These are phyloP conservation scores for Kazachstania bromeliacearum DNA, from an alignment of 805 yeast genomes.

Conservation along the genomic window DNA sequence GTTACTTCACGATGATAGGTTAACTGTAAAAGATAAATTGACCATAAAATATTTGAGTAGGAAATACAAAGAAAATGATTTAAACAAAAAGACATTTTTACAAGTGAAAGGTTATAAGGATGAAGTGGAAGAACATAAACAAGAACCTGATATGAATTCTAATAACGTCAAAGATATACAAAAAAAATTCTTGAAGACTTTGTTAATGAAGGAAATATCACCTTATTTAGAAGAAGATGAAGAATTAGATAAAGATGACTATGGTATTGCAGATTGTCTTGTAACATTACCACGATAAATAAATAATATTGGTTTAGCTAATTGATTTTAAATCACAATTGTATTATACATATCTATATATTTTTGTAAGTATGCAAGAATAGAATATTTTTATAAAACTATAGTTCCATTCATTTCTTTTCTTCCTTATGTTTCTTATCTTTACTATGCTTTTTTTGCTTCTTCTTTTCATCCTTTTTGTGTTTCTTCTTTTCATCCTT, in stretches of 20 bases:
- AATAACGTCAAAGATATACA: background rate
- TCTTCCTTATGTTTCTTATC: conserved; percentile 13
- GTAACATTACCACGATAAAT: conserved; percentile 10
- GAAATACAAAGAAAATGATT: conserved; percentile 8
- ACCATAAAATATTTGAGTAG: conserved; percentile 5
- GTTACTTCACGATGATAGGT: conserved; percentile 12
- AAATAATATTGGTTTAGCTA: no score
- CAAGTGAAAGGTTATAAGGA: conserved; percentile 11
- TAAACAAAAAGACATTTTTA: conserved; percentile 15
- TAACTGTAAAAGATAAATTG: conserved; percentile 12
- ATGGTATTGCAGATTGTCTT: conserved; percentile 13
- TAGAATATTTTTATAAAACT: no score
- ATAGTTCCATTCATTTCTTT: conserved; percentile 3
- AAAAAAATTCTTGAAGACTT: background rate
- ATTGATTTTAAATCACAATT: no score
- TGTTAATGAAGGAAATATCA: background rate
- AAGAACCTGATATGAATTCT: background rate
- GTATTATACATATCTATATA: no score
- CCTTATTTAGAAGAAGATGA: conserved; percentile 1
- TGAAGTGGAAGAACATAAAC: conserved; percentile 1
- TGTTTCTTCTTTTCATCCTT: conserved; percentile 13
- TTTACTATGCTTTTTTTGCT: conserved; percentile 14
- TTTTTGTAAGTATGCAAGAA: no score
- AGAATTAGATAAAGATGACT: conserved; percentile 4
- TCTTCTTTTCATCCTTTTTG: conserved; percentile 15